Conservation (phyloP, 2,329 filamentous ascomycete species). For the Monilinia vaccinii-corymbosi region DNA sequence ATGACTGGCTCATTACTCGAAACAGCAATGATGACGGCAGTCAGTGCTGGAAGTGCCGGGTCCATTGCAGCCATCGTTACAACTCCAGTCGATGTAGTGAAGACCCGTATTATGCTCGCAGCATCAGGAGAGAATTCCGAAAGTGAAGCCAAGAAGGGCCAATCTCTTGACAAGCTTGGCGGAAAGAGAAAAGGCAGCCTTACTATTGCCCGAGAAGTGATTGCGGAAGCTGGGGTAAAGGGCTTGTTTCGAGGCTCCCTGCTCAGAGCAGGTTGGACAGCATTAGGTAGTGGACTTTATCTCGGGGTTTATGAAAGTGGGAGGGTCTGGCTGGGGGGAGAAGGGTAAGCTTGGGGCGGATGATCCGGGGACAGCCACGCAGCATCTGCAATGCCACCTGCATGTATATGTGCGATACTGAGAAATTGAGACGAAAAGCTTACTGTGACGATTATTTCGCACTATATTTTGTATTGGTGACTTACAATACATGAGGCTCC, state of each 20-base stretch:
- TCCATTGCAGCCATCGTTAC: conserved; percentile 71
- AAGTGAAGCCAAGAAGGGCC: conserved; percentile 24
- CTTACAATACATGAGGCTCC: background rate
- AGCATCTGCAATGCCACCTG: background rate
- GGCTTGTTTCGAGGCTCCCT: conserved; percentile 71
- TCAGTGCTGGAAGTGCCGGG: conserved; percentile 66
- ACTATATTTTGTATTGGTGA: background rate
- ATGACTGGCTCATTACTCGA: conserved; percentile 42
- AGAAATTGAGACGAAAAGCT: background rate
- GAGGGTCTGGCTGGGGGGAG: conserved; percentile 47
- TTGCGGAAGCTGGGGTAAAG: conserved; percentile 55
- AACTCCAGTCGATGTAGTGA: conserved; percentile 82
- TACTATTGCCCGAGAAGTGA: conserved; percentile 55
- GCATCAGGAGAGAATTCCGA: conserved; percentile 33
- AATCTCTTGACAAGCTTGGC: conserved; percentile 22
- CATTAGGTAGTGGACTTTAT: conserved; percentile 74
- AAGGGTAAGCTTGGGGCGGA: background rate
- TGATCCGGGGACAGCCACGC: background rate
- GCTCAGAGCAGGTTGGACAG: conserved; percentile 71
- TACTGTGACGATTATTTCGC: background rate
- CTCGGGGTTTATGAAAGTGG: conserved; percentile 79
- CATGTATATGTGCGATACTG: background rate
- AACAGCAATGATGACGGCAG: conserved; percentile 60
- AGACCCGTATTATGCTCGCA: conserved; percentile 79
- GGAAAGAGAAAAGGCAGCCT: conserved; percentile 38